A percentile compares a stretch with the other conserved stretches of the same genome.
phyloP scores from a whole-genome alignment of 768 basidiomycete genomes.

The Suillus spraguei region DNA sequence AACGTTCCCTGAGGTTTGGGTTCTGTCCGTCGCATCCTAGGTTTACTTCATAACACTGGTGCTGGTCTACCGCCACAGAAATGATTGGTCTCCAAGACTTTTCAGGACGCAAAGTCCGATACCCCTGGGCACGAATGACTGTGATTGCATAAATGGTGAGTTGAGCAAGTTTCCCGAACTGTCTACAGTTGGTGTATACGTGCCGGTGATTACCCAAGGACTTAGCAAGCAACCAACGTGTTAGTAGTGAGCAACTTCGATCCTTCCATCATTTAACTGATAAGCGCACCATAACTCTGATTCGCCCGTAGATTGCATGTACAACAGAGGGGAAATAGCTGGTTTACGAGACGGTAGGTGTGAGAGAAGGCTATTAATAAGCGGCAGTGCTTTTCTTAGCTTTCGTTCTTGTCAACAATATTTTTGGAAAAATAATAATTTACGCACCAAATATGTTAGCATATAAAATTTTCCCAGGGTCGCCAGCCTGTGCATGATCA shows the following conservation, averaged over 20 bases:
- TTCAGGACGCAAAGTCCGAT: constrained; percentile 52
- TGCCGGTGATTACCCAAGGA: constrained; percentile 7
- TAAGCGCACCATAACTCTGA: background rate
- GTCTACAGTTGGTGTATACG: background rate
- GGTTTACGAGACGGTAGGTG: too few species aligned
- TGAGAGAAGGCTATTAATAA: background rate
- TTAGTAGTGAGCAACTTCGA: background rate
- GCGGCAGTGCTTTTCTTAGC: background rate
- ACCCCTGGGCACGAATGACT: constrained; percentile 44
- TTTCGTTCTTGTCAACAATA: background rate
- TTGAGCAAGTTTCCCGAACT: background rate
- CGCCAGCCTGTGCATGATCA: background rate
- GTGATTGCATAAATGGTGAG: background rate
- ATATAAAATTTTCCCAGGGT: background rate
- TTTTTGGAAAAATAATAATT: background rate
- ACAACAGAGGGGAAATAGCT: background rate
- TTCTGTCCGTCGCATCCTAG: constrained; percentile 74
- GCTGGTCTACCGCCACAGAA: constrained; percentile 54
- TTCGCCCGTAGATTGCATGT: background rate
- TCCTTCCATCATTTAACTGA: background rate
- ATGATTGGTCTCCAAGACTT: constrained; percentile 72
- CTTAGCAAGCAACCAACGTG: background rate
- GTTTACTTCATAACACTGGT: constrained; percentile 52
- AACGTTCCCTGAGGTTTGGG: constrained; percentile 58
- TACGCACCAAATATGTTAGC: background rate